Evolutionary conservation across 306 rosid genomes (phyloP).

Genomic region (Psophocarpus tetragonolobus): DNA sequence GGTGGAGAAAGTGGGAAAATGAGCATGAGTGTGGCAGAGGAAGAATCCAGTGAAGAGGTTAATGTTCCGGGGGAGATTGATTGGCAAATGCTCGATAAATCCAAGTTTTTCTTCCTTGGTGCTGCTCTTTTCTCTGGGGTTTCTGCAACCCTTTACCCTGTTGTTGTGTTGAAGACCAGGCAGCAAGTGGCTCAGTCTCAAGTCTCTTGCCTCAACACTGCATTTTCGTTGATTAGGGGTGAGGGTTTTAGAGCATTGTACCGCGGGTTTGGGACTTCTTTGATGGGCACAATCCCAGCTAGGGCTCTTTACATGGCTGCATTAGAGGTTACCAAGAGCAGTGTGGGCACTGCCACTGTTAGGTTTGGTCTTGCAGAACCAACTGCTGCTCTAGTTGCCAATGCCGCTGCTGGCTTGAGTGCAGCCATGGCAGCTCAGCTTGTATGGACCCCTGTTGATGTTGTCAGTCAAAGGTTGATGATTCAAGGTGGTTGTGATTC

Average conservation of each 20-base stretch:
- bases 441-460: slow-evolving; percentile 90
- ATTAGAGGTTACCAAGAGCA: slow-evolving; percentile 83
- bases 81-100: slow-evolving; percentile 81
- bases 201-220: slow-evolving; percentile 60
- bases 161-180: slow-evolving; percentile 80
- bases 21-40: slow-evolving; percentile 66
- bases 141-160: slow-evolving; percentile 74
- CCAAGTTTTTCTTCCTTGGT: slow-evolving; percentile 65
- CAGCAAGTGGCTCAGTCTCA: slow-evolving; percentile 81
- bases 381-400: slow-evolving; percentile 65
- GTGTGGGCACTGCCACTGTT: slow-evolving; percentile 68
- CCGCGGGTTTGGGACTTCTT: slow-evolving; percentile 90
- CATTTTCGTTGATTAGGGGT: slow-evolving; percentile 60
- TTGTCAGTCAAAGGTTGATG: slow-evolving; percentile 54
- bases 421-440: slow-evolving; percentile 87
- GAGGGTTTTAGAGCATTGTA: slow-evolving; percentile 80
- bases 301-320: slow-evolving; percentile 85
- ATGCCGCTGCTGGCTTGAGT: slow-evolving; percentile 77
- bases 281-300: slow-evolving; percentile 85
- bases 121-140: slow-evolving; percentile 89
- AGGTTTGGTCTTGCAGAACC: slow-evolving; percentile 73
- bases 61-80: slow-evolving; percentile 84
- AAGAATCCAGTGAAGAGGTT: slow-evolving; percentile 66
- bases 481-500: slow-evolving; percentile 59
- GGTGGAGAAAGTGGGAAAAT: slow-evolving; percentile 58